Evolutionary conservation across 192 early-diverging fungal species (phyloP).

Genomic region (Coemansia sp.): DNA sequence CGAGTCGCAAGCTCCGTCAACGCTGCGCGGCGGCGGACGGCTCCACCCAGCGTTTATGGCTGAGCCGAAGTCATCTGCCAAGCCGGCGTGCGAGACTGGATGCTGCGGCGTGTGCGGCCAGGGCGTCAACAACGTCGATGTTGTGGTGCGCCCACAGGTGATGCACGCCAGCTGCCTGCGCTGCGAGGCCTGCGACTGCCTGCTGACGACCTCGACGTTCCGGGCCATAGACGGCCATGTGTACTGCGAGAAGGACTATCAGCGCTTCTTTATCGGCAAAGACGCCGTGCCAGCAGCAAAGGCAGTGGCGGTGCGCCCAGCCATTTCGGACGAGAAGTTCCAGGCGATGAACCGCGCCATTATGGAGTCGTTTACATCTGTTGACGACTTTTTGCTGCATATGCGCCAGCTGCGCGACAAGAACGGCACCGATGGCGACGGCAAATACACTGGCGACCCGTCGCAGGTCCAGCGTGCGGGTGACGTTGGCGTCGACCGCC

Average conservation of each 20-base stretch:
- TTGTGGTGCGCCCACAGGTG: conserved; percentile 47
- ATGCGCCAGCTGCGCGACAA: conserved; percentile 49
- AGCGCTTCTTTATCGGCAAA: conserved; percentile 28
- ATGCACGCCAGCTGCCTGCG: conserved; percentile 55
- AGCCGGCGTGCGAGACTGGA: conserved; percentile 27
- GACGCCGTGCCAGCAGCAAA: conserved; percentile 7
- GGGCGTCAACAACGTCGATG: conserved; percentile 40
- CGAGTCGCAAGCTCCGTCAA: conserved; percentile 14
- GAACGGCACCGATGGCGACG: neutral
- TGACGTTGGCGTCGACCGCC: conserved; percentile 46
- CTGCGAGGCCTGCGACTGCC: conserved; percentile 53
- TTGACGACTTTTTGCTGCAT: conserved; percentile 54
- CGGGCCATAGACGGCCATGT: conserved; percentile 52
- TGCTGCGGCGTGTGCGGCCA: conserved; percentile 52
- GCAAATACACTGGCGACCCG: conserved; percentile 27
- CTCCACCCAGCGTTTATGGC: conserved; percentile 19
- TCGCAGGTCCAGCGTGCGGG: conserved; percentile 40
- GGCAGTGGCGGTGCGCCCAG: conserved; percentile 30
- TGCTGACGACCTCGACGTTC: conserved; percentile 52
- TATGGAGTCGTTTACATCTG: conserved; percentile 56
- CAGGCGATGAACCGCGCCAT: conserved; percentile 48
- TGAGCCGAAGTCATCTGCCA: neutral
- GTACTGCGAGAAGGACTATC: conserved; percentile 51
- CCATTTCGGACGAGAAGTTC: conserved; percentile 44
- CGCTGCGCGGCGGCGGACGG: conserved; percentile 39